Percentiles rank a stretch among this genome's conserved stretches.
These are phyloP conservation scores for Tolypocladium guangdongense DNA, from an alignment of 2,329 filamentous ascomycete species.

Conservation along the genomic window DNA sequence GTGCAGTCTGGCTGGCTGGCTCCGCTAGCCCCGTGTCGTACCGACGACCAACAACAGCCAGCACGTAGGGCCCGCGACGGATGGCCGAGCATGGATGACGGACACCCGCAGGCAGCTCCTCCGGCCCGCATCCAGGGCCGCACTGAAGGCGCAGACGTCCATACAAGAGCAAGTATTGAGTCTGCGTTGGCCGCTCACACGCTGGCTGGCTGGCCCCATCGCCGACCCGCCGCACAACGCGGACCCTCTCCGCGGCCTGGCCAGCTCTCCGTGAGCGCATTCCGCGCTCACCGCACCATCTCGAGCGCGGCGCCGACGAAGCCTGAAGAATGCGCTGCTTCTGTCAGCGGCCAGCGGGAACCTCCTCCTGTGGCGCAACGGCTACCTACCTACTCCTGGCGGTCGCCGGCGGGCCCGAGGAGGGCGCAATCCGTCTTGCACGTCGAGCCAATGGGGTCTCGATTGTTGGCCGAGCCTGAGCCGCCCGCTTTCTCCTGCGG, in stretches of 20 bases:
- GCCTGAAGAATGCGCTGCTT: neutral
- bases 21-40: neutral
- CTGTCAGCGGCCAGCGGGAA: neutral
- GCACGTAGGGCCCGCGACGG: neutral
- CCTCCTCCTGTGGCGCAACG: neutral
- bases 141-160: neutral
- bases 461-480: constrained; percentile 1
- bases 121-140: neutral
- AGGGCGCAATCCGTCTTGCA: neutral
- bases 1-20: neutral
- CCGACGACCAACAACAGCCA: neutral
- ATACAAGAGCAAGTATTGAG: neutral
- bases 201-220: neutral
- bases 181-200: neutral
- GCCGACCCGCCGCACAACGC: neutral
- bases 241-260: neutral
- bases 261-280: constrained; percentile 1
- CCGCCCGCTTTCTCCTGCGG: constrained; percentile 8
- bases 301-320: neutral
- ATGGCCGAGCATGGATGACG: neutral
- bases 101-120: neutral
- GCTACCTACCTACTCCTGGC: neutral
- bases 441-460: constrained; percentile 8
- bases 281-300: constrained; percentile 6
- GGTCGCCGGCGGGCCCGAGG: neutral